A percentile compares a stretch with the other conserved stretches of the same genome.
These are phyloP conservation scores for Fraxinus sp. DNA, from an alignment of 305 asterid species.

Conservation along the genomic window DNA sequence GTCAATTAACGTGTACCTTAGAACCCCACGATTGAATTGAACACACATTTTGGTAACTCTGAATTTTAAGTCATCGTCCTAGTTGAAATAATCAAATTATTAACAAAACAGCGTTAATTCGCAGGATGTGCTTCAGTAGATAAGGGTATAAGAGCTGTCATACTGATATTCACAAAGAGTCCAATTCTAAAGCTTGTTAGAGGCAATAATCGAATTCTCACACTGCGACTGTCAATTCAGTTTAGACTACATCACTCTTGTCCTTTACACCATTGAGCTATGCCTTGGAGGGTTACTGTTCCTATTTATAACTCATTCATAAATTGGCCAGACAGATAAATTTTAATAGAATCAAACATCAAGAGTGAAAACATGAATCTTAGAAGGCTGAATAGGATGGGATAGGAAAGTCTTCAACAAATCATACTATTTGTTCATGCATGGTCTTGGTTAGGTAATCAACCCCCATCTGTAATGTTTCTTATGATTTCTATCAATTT, in stretches of 20 bases:
- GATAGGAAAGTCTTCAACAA: background rate
- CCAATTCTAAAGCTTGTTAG: too few species aligned
- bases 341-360: background rate
- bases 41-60: background rate
- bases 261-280: too few species aligned
- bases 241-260: too few species aligned
- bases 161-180: too few species aligned
- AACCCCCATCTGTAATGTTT: background rate
- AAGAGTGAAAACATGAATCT: background rate
- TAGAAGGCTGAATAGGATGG: background rate
- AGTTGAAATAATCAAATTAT: background rate
- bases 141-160: too few species aligned
- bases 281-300: too few species aligned
- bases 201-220: too few species aligned
- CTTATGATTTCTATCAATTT: background rate
- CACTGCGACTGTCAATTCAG: too few species aligned
- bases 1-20: background rate
- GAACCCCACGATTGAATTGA: background rate
- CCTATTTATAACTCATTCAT: background rate
- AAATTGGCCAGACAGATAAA: background rate
- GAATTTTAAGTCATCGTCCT: background rate
- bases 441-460: conserved; percentile 3
- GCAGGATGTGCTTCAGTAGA: too few species aligned
- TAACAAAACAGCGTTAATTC: too few species aligned
- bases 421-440: background rate